Percentiles rank a stretch among this genome's conserved stretches.
These are phyloP conservation scores for Somion occarium DNA, from an alignment of 1,284 basidiomycete species.

Conservation along the genomic window DNA sequence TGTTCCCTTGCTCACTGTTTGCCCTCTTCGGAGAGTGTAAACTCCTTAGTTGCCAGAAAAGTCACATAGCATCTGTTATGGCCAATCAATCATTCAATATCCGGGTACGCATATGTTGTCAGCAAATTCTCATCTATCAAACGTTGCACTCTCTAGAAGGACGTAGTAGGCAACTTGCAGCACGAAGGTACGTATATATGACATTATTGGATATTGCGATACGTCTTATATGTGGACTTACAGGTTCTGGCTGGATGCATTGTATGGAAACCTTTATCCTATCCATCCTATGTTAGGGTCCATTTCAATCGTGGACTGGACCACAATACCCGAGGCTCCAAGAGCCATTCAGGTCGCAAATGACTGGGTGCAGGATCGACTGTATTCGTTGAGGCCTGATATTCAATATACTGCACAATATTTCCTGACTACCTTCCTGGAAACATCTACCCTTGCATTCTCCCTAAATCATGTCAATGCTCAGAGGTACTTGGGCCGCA, in stretches of 20 bases:
- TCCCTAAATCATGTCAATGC: background rate
- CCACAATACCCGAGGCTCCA: background rate
- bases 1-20: background rate
- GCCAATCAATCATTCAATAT: background rate
- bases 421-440: background rate
- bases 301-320: background rate
- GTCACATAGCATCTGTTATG: background rate
- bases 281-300: constrained; percentile 1
- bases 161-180: background rate
- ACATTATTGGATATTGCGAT: background rate
- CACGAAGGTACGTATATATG: background rate
- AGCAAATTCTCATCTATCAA: background rate
- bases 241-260: constrained; percentile 1
- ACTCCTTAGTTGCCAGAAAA: background rate
- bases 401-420: background rate
- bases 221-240: background rate
- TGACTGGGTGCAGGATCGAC: constrained; percentile 2
- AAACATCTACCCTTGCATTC: background rate
- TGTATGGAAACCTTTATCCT: constrained; percentile 3
- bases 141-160: background rate
- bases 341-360: background rate
- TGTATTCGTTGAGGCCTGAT: background rate
- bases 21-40: background rate
- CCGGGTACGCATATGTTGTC: background rate
- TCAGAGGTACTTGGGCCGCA: background rate